Base-by-base conservation (phyloP, 2,329 filamentous ascomycete genomes). In the Talaromyces sp. region DNA sequence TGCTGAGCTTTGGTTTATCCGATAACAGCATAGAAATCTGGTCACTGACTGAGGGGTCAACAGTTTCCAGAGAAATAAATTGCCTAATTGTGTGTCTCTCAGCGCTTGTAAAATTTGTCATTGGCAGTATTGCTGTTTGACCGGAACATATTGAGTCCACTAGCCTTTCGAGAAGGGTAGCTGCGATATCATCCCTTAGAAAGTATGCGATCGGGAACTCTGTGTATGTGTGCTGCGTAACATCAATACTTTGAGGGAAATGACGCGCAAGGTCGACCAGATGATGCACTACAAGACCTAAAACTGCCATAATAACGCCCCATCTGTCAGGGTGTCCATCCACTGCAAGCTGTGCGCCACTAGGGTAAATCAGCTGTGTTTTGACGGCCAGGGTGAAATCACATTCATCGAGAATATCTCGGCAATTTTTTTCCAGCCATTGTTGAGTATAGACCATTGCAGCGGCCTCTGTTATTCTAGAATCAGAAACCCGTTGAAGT, bases 401-500 rank as follows among this genome's bases (percentile, higher is more conserved):
- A 2, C 80, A 87, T 66, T 90, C 88, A 63, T 90, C 88, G 0
- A 90, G 72, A 0, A 90, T 77, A 66, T 91, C 87, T 0, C 87
- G 79, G 2, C 79, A 82, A 1, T 75, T 67, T 0, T 63, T 62
- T 2, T 82, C 74, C 6, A 89, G 68, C 75, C 81, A 84, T 0
- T 70, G 62, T 30, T 88, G 83, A 0, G 79, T 77, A 0, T 71
- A 69, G 2, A 87, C 73, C 79, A 89, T 84, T 1, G 65, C 67
- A 0, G 65, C 68, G 0, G 82, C 81, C 36, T 81, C 73, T 0
- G 70, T 58, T 0, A 77, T 59, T 2, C 78, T 72, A 1, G 71
- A 70, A 54, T 87, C 82, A 0, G 80, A 78, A 0, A 88, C 69
- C 1, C 80, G 78, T 64, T 89, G 85, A 0, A 85, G 67, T 0